Evolutionary conservation across 805 yeast species (phyloP), one percentile per base, ranked within the genome.

Genomic region (Tetrapisispora iriomotensis): DNA sequence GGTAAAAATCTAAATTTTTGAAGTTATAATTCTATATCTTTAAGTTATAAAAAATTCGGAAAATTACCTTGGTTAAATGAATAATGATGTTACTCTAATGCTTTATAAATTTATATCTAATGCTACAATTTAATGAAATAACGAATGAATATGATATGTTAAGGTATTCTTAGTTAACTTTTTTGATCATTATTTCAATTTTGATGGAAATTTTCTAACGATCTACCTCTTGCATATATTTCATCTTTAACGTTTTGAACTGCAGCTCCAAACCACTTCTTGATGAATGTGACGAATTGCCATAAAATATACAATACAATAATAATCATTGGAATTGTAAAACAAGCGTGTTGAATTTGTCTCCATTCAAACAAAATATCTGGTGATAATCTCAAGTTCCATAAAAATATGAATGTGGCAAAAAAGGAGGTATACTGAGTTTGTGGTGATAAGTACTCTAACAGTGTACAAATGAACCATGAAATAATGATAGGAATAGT

Each of bases 181-280:
- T n/a, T n/a, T n/a, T n/a, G n/a, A n/a, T 6, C 6, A 14, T 9
- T 15, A 7, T 18, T n/a, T 23, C 24, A 33, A 14, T 33, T 22
- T 17, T 33, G 36, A 23, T 33, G 45, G 32, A 26, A 48, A 49
- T 70, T 72, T 46, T 72, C 74, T 39, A 75, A 62, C 3, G 77
- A 71, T 48, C 75, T 69, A 1, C 81, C 81, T 37, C 67, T 66
- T 10, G 75, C 75, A 43, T 75, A 77, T 43, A 67, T 66, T 46
- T 75, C 78, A 42, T 73, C 73, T 50, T 71, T 74, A n/a, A 77
- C 76, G 46, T 67, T 66, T 34, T 68, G 58, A 17, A 47, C 41
- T 1, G 55, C 48, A 21, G 40, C 42, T 13, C 51, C 44, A 25
- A 56, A 52, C 60, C 61, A 55, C 17, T 45, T 29, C 14, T 42